Evolutionary conservation across 495 filamentous ascomycete species (phyloP).

Genomic region (Patellaria atrata): DNA sequence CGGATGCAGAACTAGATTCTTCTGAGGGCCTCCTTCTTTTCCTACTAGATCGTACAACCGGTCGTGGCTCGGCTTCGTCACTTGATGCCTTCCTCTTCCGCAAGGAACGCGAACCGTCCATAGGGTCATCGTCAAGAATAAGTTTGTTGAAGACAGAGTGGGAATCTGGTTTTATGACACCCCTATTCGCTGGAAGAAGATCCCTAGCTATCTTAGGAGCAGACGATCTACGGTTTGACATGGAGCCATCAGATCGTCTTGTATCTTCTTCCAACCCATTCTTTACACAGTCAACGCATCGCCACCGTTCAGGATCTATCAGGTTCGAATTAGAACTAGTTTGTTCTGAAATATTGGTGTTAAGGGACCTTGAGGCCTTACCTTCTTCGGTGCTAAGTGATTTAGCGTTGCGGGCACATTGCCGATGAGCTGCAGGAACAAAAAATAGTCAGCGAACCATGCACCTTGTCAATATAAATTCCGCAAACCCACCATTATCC

Average conservation of each 20-base stretch:
- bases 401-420: slow-evolving; percentile 75
- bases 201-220: slow-evolving; percentile 42
- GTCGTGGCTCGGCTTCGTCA: slow-evolving; percentile 36
- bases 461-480: slow-evolving; percentile 17
- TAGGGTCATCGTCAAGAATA: slow-evolving; percentile 62
- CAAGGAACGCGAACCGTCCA: slow-evolving; percentile 74
- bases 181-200: slow-evolving; percentile 58
- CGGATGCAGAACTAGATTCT: slow-evolving; percentile 6
- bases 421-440: slow-evolving; percentile 61
- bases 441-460: slow-evolving; percentile 23
- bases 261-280: slow-evolving; percentile 42
- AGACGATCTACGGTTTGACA: slow-evolving; percentile 25
- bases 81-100: slow-evolving; percentile 69
- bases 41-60: slow-evolving; percentile 20
- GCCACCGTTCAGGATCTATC: slow-evolving; percentile 53
- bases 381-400: slow-evolving; percentile 56
- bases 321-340: slow-evolving; percentile 8
- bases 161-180: slow-evolving; percentile 55
- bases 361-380: slow-evolving; percentile 29
- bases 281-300: slow-evolving; percentile 60
- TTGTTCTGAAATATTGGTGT: neutral
- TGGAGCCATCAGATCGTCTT: slow-evolving; percentile 23
- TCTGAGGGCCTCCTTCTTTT: slow-evolving; percentile 24
- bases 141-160: slow-evolving; percentile 76
- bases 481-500: slow-evolving; percentile 64